These are phyloP conservation scores for Leccinum pallidistipes DNA, from an alignment of 1,284 basidiomycete species.

Conservation along the genomic window DNA sequence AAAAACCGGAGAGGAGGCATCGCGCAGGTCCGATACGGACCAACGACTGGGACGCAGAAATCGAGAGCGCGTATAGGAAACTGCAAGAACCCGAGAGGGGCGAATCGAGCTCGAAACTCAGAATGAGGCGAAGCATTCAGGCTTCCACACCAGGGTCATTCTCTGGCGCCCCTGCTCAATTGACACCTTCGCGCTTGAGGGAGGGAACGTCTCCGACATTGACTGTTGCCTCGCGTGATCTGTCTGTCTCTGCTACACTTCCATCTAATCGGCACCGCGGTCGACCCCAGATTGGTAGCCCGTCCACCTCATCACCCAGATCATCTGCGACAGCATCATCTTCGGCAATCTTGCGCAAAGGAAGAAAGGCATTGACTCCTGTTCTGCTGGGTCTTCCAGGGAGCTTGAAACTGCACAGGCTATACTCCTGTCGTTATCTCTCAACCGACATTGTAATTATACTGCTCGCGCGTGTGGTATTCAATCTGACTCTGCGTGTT, in stretches of 20 bases:
- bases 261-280: slow-evolving; percentile 12
- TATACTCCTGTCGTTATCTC: slow-evolving; percentile 19
- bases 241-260: slow-evolving; percentile 14
- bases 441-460: slow-evolving; percentile 30
- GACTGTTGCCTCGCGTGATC: slow-evolving; percentile 17
- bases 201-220: slow-evolving; percentile 21
- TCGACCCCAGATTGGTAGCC: slow-evolving; percentile 5
- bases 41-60: slow-evolving; percentile 30
- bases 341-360: slow-evolving; percentile 12
- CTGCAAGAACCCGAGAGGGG: slow-evolving; percentile 32
- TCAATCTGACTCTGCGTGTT: slow-evolving; percentile 4
- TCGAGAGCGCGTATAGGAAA: slow-evolving; percentile 21
- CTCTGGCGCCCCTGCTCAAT: not conserved
- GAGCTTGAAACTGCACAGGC: not conserved
- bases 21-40: slow-evolving; percentile 12
- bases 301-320: slow-evolving; percentile 15
- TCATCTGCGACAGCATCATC: slow-evolving; percentile 1
- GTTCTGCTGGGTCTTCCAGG: slow-evolving; percentile 17
- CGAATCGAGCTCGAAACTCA: slow-evolving; percentile 26
- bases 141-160: slow-evolving; percentile 9
- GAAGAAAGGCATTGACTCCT: slow-evolving; percentile 3
- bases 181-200: slow-evolving; percentile 6
- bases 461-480: not conserved
- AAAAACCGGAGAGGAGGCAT: slow-evolving; percentile 37
- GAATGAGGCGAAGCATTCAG: slow-evolving; percentile 16